Evolutionary conservation across 1,139 yeast species (phyloP), one percentile per base, ranked within the genome.

Genomic region (Lodderomyces orthopsilosis): DNA sequence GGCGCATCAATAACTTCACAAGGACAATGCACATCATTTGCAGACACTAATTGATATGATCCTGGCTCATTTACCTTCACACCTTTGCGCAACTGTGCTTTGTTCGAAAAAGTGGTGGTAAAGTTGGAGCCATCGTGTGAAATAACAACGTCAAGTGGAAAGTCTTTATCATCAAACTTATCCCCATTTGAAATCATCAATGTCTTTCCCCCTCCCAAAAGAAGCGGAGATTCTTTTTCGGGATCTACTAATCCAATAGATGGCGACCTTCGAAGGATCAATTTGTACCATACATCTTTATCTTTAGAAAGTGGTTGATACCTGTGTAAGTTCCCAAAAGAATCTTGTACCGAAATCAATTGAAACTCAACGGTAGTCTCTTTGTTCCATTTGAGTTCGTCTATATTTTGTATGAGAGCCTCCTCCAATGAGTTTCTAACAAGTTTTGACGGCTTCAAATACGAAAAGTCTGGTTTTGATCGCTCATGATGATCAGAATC

Each of bases 261-360:
- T 7, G 94, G 93, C 2, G 83, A 68, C 18, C 79, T 78, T 52
- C 84, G 86, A n/a, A 87, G 77, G 15, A 68, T 68, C 48, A 85
- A 75, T n/a, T 70, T 70, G 51, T 77, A 78, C 48, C 74, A 61
- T 14, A 82, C 70, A 41, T 75, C 79, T 38, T 70, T 59, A 36
- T 71, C 70, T 38, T 63, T 68, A 2, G 77, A 70, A 9, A 70
- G 61, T 14, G 70, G 74, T 50, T 66, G 74, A 53, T 81, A 88
- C 44, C 77, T 74, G 44, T 81, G 77, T 2, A 65, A 52, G 54
- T 87, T 87, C 0, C 96, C 96, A 48, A 88, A 69, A 1, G 85
- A 85, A 62, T 91, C 97, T 8, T 74, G 74, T 6, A 90, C 75
- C 48, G 79, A 80, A 37, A 80, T 77, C 36, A 91, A 72, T 41